Conservation (phyloP, 164 flowering plant species). For the Dillenia turbinata region DNA sequence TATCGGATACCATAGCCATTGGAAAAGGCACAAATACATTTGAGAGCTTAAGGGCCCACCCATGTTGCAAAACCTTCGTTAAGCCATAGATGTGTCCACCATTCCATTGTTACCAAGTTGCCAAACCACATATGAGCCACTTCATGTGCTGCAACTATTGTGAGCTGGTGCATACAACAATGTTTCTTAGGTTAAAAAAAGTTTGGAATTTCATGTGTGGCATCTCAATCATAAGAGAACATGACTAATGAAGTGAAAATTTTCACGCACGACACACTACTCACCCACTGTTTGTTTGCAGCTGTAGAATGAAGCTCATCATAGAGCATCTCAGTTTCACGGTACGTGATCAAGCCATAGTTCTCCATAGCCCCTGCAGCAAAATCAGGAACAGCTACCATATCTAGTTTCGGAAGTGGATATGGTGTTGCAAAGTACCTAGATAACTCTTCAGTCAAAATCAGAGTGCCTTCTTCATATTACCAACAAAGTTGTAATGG, state of each 20-base stretch:
- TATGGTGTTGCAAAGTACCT: conserved; percentile 90
- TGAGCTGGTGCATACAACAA: conserved; percentile 39
- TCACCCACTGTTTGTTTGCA: conserved; percentile 84
- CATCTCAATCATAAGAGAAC: too few species aligned
- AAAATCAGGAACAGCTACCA: conserved; percentile 98
- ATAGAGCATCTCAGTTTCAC: conserved; percentile 87
- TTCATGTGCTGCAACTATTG: conserved; percentile 94
- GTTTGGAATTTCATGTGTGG: too few species aligned
- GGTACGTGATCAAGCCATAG: conserved; percentile 93
- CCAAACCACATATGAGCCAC: conserved; percentile 99
- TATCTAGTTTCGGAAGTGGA: conserved; percentile 89
- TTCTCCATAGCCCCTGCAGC: conserved; percentile 99
- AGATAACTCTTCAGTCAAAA: conserved; percentile 4
- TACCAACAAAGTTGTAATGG: neutral
- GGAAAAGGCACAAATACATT: neutral
- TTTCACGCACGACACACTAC: too few species aligned
- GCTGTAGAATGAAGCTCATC: conserved; percentile 94
- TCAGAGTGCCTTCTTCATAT: neutral
- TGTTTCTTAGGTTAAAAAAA: too few species aligned
- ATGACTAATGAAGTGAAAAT: too few species aligned
- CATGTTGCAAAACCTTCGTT: conserved; percentile 99
- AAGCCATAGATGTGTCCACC: conserved; percentile 99
- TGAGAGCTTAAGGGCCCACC: conserved; percentile 36
- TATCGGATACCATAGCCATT: neutral
- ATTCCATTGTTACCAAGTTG: conserved; percentile 99